phyloP scores from a whole-genome alignment of 1,139 yeast genomes.

The Kluyveromyces sp. region DNA sequence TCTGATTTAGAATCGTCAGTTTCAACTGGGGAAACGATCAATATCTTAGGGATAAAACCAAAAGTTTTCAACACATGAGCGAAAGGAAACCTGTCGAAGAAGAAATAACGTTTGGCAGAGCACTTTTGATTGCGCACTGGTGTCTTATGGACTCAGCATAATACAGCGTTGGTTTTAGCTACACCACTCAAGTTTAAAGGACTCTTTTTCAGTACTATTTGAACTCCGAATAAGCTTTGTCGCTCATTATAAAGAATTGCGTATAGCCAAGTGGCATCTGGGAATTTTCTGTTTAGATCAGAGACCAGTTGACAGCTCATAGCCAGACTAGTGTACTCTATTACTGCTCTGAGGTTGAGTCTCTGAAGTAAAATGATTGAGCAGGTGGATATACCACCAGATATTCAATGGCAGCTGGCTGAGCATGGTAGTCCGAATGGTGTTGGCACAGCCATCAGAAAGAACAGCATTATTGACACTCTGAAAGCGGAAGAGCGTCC shows the following conservation, averaged over 20 bases:
- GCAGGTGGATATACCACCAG: slow-evolving; percentile 3
- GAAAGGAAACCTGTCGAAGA: background rate
- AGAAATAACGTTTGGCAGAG: no score
- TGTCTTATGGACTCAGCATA: no score
- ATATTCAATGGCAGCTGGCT: slow-evolving; percentile 1
- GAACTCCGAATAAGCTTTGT: background rate
- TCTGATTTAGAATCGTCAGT: background rate
- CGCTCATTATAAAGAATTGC: background rate
- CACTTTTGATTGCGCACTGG: no score
- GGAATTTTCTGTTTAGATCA: no score
- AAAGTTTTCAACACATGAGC: slow-evolving; percentile 1
- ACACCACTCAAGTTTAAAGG: no score
- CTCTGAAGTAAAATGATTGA: background rate
- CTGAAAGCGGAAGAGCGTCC: slow-evolving; percentile 12
- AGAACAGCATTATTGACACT: background rate
- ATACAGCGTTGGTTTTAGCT: no score
- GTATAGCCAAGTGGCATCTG: background rate
- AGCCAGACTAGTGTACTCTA: no score
- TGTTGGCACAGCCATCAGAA: no score
- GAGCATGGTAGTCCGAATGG: background rate
- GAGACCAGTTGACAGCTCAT: no score
- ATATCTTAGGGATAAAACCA: background rate
- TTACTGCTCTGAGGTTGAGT: background rate
- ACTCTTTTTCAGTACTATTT: background rate
- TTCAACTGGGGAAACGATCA: background rate